These are phyloP conservation scores for Thalassiosira mediterranea DNA, from an alignment of 352 stramenopile species.

Conservation along the genomic window DNA sequence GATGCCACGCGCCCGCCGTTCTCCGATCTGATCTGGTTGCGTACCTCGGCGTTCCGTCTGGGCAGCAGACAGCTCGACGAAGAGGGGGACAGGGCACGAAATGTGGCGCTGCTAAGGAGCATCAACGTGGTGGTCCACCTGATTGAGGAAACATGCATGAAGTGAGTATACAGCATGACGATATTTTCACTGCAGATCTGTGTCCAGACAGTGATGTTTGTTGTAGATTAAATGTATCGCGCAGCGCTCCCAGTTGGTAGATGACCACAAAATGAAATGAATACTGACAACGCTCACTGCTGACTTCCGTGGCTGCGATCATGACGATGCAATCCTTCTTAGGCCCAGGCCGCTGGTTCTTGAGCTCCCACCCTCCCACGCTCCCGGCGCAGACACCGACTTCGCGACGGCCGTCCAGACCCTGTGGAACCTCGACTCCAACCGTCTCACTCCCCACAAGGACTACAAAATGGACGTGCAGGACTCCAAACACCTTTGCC, in stretches of 20 bases:
- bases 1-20: conserved; percentile 41
- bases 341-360: conserved; percentile 50
- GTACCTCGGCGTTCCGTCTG: conserved; percentile 58
- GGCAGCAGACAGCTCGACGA: conserved; percentile 50
- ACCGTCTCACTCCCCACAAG: conserved; percentile 87
- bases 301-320: too few relatives aligned
- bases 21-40: conserved; percentile 46
- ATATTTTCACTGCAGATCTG: too few relatives aligned
- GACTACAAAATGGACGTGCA: conserved; percentile 95
- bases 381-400: conserved; percentile 66
- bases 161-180: conserved; percentile 33
- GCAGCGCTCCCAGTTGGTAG: too few relatives aligned
- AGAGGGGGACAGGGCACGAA: conserved; percentile 51
- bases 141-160: conserved; percentile 57
- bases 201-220: too few relatives aligned
- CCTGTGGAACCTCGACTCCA: conserved; percentile 92
- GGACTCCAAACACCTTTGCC: conserved; percentile 89
- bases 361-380: conserved; percentile 31
- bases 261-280: too few relatives aligned
- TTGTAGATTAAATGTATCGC: too few relatives aligned
- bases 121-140: conserved; percentile 70
- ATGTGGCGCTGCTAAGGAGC: conserved; percentile 57
- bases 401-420: conserved; percentile 79
- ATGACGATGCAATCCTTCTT: neutral
- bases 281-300: too few relatives aligned